A percentile compares a stretch with the other conserved stretches of the same genome.
Conservation (phyloP, 495 filamentous ascomycete genomes). For the Aspergillus baeticus region DNA sequence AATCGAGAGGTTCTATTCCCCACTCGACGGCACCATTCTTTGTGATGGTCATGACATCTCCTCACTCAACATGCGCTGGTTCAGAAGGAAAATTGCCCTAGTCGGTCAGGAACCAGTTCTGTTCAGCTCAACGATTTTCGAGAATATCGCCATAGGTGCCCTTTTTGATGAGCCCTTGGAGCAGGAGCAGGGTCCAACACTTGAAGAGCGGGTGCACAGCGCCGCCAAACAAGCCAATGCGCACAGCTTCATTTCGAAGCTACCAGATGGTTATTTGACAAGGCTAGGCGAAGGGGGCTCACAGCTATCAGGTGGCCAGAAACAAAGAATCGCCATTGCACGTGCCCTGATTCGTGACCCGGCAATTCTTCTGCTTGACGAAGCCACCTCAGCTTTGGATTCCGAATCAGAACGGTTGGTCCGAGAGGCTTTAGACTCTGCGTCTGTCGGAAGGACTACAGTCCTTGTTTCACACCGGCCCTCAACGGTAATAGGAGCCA, state of each 20-base stretch:
- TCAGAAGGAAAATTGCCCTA: constrained; percentile 76
- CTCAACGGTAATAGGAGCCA: constrained; percentile 79
- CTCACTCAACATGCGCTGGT: constrained; percentile 75
- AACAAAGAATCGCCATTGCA: constrained; percentile 80
- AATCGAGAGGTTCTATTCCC: constrained; percentile 79
- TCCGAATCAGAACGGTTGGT: constrained; percentile 81
- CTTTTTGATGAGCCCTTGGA: constrained; percentile 52
- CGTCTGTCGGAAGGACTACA: constrained; percentile 74
- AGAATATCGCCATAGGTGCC: constrained; percentile 72
- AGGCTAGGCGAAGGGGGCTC: constrained; percentile 84
- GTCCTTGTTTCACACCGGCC: constrained; percentile 87
- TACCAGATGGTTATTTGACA: constrained; percentile 62
- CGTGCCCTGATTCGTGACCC: constrained; percentile 80
- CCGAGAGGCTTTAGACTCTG: constrained; percentile 77
- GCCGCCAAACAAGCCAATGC: constrained; percentile 68
- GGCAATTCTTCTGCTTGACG: constrained; percentile 85
- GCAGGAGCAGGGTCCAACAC: constrained; percentile 44
- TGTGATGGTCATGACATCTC: constrained; percentile 73
- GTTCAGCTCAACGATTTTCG: constrained; percentile 74
- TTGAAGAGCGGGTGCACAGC: not conserved
- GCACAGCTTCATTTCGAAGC: constrained; percentile 36
- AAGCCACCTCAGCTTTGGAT: constrained; percentile 84
- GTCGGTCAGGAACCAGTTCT: constrained; percentile 48
- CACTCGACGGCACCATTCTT: constrained; percentile 65
- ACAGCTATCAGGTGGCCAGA: constrained; percentile 85